Base-by-base conservation (phyloP, 2,329 filamentous ascomycete genomes). In the Diaporthe aspalathi region DNA sequence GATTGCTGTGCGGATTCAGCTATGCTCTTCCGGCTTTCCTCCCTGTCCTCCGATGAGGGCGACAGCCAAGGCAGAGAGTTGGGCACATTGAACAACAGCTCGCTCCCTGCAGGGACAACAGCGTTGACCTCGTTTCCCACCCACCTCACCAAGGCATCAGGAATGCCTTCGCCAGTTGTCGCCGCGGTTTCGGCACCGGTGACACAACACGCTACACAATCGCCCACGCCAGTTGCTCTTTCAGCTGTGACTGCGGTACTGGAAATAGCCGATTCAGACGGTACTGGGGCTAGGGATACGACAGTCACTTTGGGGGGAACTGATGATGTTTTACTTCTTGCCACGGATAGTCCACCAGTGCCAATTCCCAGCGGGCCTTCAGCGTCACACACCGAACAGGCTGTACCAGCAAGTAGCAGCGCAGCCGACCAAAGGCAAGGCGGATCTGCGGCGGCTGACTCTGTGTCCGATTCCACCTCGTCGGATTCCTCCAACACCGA, bases 1-100 rank as follows among this genome's bases (percentile, higher is more conserved):
- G 50, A 56, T 35, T 70, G 68, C 29, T 70, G 68, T 49, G 40
- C 32, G 11, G 32, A 54, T 40, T 45, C 68, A 49, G 50, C 24
- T 14, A 40, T 60, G 27, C 49, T 66, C 35, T 70, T 70, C 40
- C 49, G 54, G n/a, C 27, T 70, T n/a, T 54, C 27, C 52, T 32
- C 8, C 9, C 14, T 54, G 52, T 17, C 52, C 14, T 35, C 16
- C 52, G 20, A n/a, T n/a, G n/a, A 9, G 5, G 27, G 20, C 16
- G 20, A 54, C 17, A 32, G 27, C 27, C 16, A 35, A 29, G 52
- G 17, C 27, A 14, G 35, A 12, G 27, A n/a, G 27, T n/a, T 54
- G 16, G 52, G 52, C 17, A 5, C 52, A 5, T 20, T 32, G 7
- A 54, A 32, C 5, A 54, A n/a, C 52, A 54, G 52, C 27, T 27